Evolutionary conservation across 495 filamentous ascomycete species (phyloP), one percentile per base, ranked within the genome.

Genomic region (Aspergillus homomorphus): DNA sequence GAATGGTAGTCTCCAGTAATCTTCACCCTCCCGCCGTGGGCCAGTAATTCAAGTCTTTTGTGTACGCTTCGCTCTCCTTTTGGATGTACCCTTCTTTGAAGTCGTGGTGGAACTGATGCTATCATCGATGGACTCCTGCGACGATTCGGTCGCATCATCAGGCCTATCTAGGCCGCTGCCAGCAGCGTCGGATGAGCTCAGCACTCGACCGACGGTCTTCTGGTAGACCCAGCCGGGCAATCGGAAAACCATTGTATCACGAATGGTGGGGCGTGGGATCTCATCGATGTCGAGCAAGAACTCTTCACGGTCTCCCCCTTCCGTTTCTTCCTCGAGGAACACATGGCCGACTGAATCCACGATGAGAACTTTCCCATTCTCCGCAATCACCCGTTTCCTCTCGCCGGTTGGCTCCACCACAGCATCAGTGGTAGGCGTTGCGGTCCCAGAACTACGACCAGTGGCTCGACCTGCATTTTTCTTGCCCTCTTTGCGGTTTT

Each of bases 321-420:
- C 91, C 26, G 88, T 88, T 63, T 89, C 85, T 60, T 96, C 89
- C 66, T 97, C 91, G 15, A 98, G 77, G 71, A 88, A 98, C 22
- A 98, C 94, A 67, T 95, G 91, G 7, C 94, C 94, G 18, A 86
- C 75, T 0, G 89, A 89, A 73, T 98, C 94, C 7, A 98, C 94
- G 59, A 98, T 88, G 42, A 98, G 71, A 0, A 94, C 80, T 75
- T 98, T 98, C 44, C 94, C 94, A 67, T 98, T 98, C 78, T 96
- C 88, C 2, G 92, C 92, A 23, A 91, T 82, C 19, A 98, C 89
- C 12, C 86, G 76, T 80, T 91, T 93, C 72, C 88, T 90, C 42
- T 88, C 77, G 2, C 91, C 90, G 60, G 81, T 64, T 60, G 89
- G 64, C 69, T 80, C 69, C 54, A 77, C 69, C 54, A 77, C 68